Conservation (phyloP, 2,329 filamentous ascomycete species). For the Phaeomoniella chlamydospora region DNA sequence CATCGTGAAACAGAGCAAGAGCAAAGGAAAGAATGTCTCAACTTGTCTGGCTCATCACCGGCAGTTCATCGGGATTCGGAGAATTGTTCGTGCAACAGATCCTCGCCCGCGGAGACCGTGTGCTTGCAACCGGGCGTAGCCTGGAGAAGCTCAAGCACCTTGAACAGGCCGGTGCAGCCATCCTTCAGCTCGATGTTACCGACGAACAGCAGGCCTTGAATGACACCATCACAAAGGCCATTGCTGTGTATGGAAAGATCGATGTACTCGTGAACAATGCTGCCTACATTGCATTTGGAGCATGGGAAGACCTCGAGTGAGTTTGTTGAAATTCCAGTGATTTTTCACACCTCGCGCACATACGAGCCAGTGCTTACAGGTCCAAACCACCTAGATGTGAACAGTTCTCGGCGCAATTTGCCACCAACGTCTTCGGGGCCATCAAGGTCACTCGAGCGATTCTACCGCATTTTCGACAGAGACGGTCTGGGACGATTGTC, state of each 20-base stretch:
- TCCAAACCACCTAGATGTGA: not conserved
- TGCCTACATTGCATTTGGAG: constrained; percentile 15
- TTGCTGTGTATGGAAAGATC: constrained; percentile 11
- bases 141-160: constrained; percentile 16
- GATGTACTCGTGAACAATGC: constrained; percentile 36
- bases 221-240: constrained; percentile 1
- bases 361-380: no score
- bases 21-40: no score
- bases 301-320: constrained; percentile 14
- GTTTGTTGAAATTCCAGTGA: no score
- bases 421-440: constrained; percentile 28
- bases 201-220: constrained; percentile 3
- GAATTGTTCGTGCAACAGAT: constrained; percentile 27
- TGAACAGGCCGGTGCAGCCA: constrained; percentile 25
- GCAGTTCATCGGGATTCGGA: constrained; percentile 38
- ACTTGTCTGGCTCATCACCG: constrained; percentile 43
- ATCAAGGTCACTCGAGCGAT: constrained; percentile 22
- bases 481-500: constrained; percentile 21
- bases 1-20: no score
- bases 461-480: constrained; percentile 22
- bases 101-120: constrained; percentile 31
- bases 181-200: constrained; percentile 34
- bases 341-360: no score
- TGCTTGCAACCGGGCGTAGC: constrained; percentile 34
- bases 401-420: constrained; percentile 1